These are phyloP conservation scores for Cryptococcus sp. DNA, from an alignment of 1,284 basidiomycete genomes.

Conservation along the genomic window DNA sequence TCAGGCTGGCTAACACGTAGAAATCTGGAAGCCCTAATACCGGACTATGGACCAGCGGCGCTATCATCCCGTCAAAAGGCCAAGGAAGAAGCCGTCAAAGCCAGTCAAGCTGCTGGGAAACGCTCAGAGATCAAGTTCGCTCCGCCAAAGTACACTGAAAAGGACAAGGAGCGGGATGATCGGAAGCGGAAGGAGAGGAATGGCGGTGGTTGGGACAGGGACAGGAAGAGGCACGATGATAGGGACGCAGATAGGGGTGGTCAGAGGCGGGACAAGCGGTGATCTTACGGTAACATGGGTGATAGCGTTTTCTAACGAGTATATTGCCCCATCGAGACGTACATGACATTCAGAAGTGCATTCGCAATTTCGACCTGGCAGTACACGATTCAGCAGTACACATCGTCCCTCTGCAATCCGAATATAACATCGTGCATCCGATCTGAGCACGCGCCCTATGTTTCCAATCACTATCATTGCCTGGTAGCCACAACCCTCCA, in stretches of 20 bases:
- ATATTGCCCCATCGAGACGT: too few relatives aligned
- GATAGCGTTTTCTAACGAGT: too few relatives aligned
- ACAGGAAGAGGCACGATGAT: slow-evolving; percentile 20
- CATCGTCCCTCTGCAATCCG: too few relatives aligned
- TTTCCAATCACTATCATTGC: too few relatives aligned
- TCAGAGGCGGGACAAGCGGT: slow-evolving; percentile 4
- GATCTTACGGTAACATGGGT: too few relatives aligned
- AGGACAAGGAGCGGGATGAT: slow-evolving; percentile 15
- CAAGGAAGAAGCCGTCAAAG: slow-evolving; percentile 62
- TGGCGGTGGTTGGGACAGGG: slow-evolving; percentile 16
- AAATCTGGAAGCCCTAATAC: slow-evolving; percentile 28
- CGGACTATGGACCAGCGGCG: slow-evolving; percentile 33
- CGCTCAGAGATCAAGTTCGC: slow-evolving; percentile 65
- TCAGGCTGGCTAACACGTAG: slow-evolving; percentile 43
- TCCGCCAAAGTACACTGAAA: slow-evolving; percentile 22
- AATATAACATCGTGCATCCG: too few relatives aligned
- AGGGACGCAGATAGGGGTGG: slow-evolving; percentile 14
- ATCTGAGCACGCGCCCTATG: too few relatives aligned
- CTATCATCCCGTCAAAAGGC: slow-evolving; percentile 60
- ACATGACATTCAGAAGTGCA: too few relatives aligned
- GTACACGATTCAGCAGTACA: too few relatives aligned
- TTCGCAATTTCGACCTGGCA: too few relatives aligned
- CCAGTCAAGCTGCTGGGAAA: slow-evolving; percentile 59
- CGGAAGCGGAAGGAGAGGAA: slow-evolving; percentile 11
- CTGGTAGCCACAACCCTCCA: slow-evolving; percentile 9